Evolutionary conservation across 176 grass and related monocot genomes (phyloP), one percentile per base, ranked within the genome.

Genomic region (Aechmea fasciata): DNA sequence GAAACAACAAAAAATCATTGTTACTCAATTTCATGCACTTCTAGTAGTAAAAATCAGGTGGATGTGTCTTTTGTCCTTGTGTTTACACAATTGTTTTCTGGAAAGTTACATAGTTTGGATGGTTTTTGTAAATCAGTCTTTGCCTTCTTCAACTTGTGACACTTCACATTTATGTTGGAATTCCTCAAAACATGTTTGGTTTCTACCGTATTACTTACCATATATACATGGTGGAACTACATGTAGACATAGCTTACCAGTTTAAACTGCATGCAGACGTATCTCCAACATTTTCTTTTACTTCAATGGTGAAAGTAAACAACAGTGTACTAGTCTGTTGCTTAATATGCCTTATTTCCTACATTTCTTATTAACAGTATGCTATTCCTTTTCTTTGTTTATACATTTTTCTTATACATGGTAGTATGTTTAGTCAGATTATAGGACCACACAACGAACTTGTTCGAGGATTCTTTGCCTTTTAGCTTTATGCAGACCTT

Each of bases 11-110:
- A 75, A 8, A 63, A 55, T 49, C 62, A 55, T 82, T 23, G 62
- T 79, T 50, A 52, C 73, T 26, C 47, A 61, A 65, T 33, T 64
- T 74, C 52, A 77, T 62, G 20, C 48, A 69, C 62, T 49, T 41
- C 20, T 71, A 49, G 69, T 82, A 68, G 62, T 52, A 47, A 79
- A 52, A 57, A 67, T 80, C 75, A 82, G 88, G 85, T 87, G 28
- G 11, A 6, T 69, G 61, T 48, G 50, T 63, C 18, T 50, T 68
- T 11, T 65, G 18, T 19, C 68, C 15, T 13, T 15, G 5, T 52
- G 52, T 71, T 3, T 9, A 41, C 70, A 68, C 15, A 64, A 68
- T 63, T 61, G 19, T 72, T 50, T 73, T 11, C 14, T 41, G 33
- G 6, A 7, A 41, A 41, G 33, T 41, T 41, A 41, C 7, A 41